phyloP scores from a whole-genome alignment of 495 filamentous ascomycete genomes.

The Daldinia vernicosa region DNA sequence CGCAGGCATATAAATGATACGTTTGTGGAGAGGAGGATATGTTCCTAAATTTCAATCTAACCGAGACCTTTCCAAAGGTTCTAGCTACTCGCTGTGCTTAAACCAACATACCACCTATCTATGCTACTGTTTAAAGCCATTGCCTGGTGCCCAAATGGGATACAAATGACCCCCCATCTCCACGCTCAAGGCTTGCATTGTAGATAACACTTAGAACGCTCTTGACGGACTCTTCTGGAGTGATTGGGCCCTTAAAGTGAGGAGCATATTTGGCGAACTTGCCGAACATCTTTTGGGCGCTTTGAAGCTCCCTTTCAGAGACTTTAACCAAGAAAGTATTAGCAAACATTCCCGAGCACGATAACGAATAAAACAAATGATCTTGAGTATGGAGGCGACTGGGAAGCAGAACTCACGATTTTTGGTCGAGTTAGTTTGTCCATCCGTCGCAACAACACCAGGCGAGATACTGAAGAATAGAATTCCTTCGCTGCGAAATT shows the following conservation, averaged over 20 bases:
- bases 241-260: conserved; percentile 57
- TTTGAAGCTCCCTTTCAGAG: conserved; percentile 50
- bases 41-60: too few species aligned
- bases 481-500: conserved; percentile 59
- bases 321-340: conserved; percentile 34
- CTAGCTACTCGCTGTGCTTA: too few species aligned
- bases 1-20: too few species aligned
- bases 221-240: conserved; percentile 54
- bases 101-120: background rate
- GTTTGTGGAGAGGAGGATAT: too few species aligned
- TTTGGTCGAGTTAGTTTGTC: conserved; percentile 1
- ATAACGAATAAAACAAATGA: too few species aligned
- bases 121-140: conserved; percentile 16
- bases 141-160: conserved; percentile 59
- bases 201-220: conserved; percentile 51
- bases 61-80: too few species aligned
- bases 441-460: conserved; percentile 54
- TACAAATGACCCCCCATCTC: conserved; percentile 61
- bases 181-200: conserved; percentile 58
- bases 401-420: conserved; percentile 24
- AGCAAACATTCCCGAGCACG: background rate
- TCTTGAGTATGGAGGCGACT: too few species aligned
- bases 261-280: conserved; percentile 58
- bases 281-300: conserved; percentile 39
- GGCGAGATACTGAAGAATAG: conserved; percentile 62